Percentiles rank a stretch among this genome's conserved stretches.
Conservation (phyloP, 2,329 filamentous ascomycete genomes). For the Hymenoscyphus albidus region DNA sequence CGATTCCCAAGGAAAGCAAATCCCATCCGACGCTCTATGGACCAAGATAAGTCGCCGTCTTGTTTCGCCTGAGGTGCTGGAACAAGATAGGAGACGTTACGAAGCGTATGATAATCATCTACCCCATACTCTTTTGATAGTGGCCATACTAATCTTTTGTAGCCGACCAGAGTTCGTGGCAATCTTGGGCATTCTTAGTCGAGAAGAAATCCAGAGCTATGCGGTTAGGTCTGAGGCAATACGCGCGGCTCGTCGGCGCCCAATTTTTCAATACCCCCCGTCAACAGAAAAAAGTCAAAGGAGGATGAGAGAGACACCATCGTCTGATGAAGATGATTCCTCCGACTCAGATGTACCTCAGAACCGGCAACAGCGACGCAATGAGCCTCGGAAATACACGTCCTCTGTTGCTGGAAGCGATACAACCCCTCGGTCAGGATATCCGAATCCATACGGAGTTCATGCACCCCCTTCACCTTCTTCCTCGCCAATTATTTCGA, state of each 20-base stretch:
- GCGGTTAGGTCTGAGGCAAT: constrained; percentile 42
- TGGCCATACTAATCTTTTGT: neutral
- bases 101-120: constrained; percentile 42
- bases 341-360: constrained; percentile 13
- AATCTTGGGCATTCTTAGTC: constrained; percentile 51
- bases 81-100: constrained; percentile 53
- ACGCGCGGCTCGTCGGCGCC: constrained; percentile 32
- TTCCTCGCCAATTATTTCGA: constrained; percentile 1
- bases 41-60: constrained; percentile 53
- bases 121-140: neutral
- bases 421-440: constrained; percentile 20
- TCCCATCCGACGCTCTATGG: constrained; percentile 55
- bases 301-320: neutral
- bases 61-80: constrained; percentile 55
- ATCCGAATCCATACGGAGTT: constrained; percentile 26
- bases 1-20: constrained; percentile 54
- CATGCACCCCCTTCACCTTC: constrained; percentile 17
- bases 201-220: constrained; percentile 49
- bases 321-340: constrained; percentile 11
- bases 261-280: constrained; percentile 10
- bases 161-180: constrained; percentile 55
- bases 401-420: constrained; percentile 11
- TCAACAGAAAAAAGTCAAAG: constrained; percentile 4
- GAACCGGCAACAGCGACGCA: neutral
- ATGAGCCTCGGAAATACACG: constrained; percentile 11